These are phyloP conservation scores for Podaxis rugospora DNA, from an alignment of 768 basidiomycete genomes.

Conservation along the genomic window DNA sequence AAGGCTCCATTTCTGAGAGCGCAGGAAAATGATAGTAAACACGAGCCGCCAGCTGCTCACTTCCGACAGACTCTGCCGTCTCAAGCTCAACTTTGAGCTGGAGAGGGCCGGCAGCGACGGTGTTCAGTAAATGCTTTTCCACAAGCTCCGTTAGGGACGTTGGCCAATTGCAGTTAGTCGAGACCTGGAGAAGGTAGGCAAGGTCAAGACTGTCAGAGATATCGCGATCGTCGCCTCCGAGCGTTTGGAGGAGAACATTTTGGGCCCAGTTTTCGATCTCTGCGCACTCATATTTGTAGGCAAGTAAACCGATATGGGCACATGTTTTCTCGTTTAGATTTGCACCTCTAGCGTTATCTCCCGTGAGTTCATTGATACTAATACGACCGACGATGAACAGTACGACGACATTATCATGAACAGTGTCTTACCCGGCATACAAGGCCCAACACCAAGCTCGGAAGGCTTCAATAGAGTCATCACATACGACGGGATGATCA, in stretches of 20 bases:
- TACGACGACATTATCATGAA: background rate
- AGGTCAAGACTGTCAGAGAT: background rate
- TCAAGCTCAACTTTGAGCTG: background rate
- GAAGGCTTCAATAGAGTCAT: background rate
- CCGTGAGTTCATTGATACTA: background rate
- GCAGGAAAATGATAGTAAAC: background rate
- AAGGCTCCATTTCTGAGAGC: background rate
- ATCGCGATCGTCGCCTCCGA: background rate
- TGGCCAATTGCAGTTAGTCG: background rate
- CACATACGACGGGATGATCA: background rate
- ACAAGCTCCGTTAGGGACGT: background rate
- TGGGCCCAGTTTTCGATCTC: background rate
- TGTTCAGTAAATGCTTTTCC: background rate
- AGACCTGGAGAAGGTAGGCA: background rate
- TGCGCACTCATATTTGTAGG: background rate
- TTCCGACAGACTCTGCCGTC: background rate
- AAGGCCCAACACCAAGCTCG: constrained; percentile 1
- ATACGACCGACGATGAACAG: background rate
- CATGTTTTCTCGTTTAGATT: background rate
- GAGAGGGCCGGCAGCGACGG: background rate
- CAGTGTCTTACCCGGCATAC: background rate
- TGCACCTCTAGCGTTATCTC: background rate
- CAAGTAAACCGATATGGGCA: background rate
- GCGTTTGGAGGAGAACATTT: background rate
- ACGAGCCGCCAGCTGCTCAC: background rate